A percentile compares a stretch with the other conserved stretches of the same genome.
Conservation (phyloP, 768 basidiomycete species). For the Leccinum barrowsii region DNA sequence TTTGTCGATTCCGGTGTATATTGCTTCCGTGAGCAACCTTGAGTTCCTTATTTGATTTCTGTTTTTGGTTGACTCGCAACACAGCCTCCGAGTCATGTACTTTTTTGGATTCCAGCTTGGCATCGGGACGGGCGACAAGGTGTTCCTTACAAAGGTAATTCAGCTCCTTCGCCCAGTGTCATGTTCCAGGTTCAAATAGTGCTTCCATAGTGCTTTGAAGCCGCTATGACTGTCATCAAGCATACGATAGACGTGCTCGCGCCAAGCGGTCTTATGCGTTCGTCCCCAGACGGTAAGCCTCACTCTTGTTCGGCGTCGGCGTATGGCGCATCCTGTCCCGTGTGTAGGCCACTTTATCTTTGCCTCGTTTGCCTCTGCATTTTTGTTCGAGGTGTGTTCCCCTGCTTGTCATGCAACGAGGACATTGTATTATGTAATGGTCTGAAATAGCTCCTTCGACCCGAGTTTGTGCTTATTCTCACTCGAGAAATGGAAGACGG, state of each 20-base stretch:
- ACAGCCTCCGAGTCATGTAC: constrained; percentile 78
- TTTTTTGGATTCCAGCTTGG: constrained; percentile 79
- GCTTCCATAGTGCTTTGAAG: constrained; percentile 50
- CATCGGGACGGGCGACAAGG: constrained; percentile 55
- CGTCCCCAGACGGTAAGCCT: constrained; percentile 66
- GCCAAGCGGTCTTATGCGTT: constrained; percentile 74
- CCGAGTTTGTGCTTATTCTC: constrained; percentile 65
- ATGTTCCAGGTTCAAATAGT: background rate
- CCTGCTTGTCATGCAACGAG: background rate
- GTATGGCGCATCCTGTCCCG: background rate
- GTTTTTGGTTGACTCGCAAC: constrained; percentile 6
- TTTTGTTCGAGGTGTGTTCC: constrained; percentile 65
- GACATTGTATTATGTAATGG: background rate
- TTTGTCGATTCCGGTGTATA: constrained; percentile 56
- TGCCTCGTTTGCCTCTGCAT: constrained; percentile 77
- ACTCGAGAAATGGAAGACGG: constrained; percentile 57
- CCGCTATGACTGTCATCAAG: constrained; percentile 64
- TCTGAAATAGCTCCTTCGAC: constrained; percentile 56
- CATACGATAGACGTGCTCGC: constrained; percentile 63
- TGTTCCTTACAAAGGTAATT: constrained; percentile 65
- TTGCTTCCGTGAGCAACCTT: constrained; percentile 61
- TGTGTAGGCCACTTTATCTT: constrained; percentile 68
- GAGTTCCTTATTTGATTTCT: background rate
- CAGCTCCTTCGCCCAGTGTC: background rate
- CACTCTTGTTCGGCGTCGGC: background rate